Conservation (phyloP, 2,329 filamentous ascomycete genomes). For the Chrysosphaeria jannelii region DNA sequence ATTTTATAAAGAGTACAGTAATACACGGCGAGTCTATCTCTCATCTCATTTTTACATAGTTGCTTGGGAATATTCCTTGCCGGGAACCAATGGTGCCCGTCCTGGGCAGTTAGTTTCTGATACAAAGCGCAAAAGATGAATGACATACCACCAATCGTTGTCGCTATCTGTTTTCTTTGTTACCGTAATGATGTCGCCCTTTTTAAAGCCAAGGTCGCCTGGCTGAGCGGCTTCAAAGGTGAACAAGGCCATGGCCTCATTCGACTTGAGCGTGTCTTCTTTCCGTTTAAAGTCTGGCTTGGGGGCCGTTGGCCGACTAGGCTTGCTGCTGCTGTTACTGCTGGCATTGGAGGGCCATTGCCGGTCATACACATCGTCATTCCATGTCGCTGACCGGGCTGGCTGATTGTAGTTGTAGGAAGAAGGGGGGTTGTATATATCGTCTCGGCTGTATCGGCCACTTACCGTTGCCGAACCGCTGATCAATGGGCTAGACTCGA, state of each 20-base stretch:
- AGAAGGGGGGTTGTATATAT: slow-evolving; percentile 58
- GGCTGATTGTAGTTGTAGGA: slow-evolving; percentile 36
- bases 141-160: slow-evolving; percentile 69
- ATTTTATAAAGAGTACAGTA: too few species aligned
- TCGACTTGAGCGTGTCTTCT: slow-evolving; percentile 24
- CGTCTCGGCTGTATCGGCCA: slow-evolving; percentile 14
- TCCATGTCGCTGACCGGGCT: slow-evolving; percentile 22
- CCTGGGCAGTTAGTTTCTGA: slow-evolving; percentile 14
- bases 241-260: slow-evolving; percentile 73
- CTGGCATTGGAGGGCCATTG: slow-evolving; percentile 21
- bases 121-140: slow-evolving; percentile 8
- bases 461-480: too few species aligned
- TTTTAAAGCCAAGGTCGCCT: slow-evolving; percentile 83
- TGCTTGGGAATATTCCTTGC: slow-evolving; percentile 81
- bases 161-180: slow-evolving; percentile 81
- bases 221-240: slow-evolving; percentile 87
- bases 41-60: slow-evolving; percentile 33
- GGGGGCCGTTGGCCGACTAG: slow-evolving; percentile 54
- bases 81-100: slow-evolving; percentile 64
- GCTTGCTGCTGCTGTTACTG: slow-evolving; percentile 19
- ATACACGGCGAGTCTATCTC: background rate
- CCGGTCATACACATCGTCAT: slow-evolving; percentile 41
- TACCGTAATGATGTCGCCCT: slow-evolving; percentile 87
- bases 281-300: slow-evolving; percentile 55
- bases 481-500: slow-evolving; percentile 58